These are phyloP conservation scores for Urochloa ruziziensis DNA, from an alignment of 176 grass and related monocot species.

Conservation along the genomic window DNA sequence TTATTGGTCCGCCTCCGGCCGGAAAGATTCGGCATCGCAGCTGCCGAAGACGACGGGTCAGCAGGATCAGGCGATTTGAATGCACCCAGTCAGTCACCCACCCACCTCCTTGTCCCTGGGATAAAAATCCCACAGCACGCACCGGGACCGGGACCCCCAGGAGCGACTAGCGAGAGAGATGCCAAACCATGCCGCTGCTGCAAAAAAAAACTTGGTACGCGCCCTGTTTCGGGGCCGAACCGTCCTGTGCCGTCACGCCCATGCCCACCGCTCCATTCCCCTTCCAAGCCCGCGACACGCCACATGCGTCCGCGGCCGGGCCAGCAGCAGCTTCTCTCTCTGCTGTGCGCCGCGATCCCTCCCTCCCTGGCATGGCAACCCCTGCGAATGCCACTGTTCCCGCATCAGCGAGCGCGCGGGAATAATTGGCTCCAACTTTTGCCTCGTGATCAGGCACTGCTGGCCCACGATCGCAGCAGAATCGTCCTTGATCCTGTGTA, in stretches of 20 bases:
- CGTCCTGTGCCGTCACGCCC: background rate
- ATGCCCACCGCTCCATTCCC: background rate
- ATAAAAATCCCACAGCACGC: background rate
- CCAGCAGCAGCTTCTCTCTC: too few relatives aligned
- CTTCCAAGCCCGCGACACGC: background rate
- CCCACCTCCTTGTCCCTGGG: background rate
- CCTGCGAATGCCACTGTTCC: too few relatives aligned
- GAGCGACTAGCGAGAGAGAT: background rate
- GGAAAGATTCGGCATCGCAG: background rate
- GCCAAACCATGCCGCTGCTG: background rate
- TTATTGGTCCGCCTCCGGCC: background rate
- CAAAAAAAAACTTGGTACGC: constrained; percentile 1
- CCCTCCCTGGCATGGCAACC: too few relatives aligned
- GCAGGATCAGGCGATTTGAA: background rate
- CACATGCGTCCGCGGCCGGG: too few relatives aligned
- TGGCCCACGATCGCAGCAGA: too few relatives aligned
- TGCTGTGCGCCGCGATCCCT: too few relatives aligned
- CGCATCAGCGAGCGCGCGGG: too few relatives aligned
- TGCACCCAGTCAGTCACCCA: background rate
- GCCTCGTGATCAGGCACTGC: too few relatives aligned
- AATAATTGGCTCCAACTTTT: too few relatives aligned
- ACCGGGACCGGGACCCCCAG: background rate
- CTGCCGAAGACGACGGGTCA: background rate
- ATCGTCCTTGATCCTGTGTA: too few relatives aligned
- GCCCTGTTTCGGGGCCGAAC: constrained; percentile 26